phyloP scores from a whole-genome alignment of 2,329 filamentous ascomycete species.

The Clonostachys chloroleuca region DNA sequence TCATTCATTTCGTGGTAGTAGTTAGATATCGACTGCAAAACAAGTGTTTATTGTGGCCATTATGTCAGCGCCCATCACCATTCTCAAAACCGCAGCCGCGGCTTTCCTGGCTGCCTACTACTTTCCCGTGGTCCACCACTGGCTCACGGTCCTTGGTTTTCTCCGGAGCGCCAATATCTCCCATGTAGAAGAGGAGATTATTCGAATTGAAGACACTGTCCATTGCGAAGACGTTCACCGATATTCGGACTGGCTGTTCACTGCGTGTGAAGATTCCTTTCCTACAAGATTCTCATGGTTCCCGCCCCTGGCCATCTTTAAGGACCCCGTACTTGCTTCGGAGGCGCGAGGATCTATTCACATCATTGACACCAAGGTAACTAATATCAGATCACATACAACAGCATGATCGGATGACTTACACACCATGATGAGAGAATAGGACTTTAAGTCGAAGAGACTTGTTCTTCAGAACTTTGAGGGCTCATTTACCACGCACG shows the following conservation, averaged over 20 bases:
- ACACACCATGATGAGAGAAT: background rate
- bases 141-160: too few relatives aligned
- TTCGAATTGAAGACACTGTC: constrained; percentile 41
- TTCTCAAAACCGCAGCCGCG: too few relatives aligned
- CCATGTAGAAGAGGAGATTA: too few relatives aligned
- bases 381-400: too few relatives aligned
- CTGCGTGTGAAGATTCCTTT: constrained; percentile 46
- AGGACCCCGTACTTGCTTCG: constrained; percentile 25
- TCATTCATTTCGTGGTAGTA: too few relatives aligned
- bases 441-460: constrained; percentile 39
- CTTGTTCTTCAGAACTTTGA: constrained; percentile 46
- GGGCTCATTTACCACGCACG: constrained; percentile 52
- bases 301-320: constrained; percentile 36
- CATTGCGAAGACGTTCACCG: constrained; percentile 59
- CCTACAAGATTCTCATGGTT: constrained; percentile 44
- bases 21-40: too few relatives aligned
- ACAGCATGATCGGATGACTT: background rate
- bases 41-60: too few relatives aligned
- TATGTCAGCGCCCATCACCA: too few relatives aligned
- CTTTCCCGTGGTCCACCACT: too few relatives aligned
- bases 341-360: constrained; percentile 39
- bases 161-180: too few relatives aligned
- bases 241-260: constrained; percentile 47
- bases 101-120: too few relatives aligned
- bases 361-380: constrained; percentile 48